Conservation (phyloP, 139 green algal genomes). For the Pseudopediastrum boryanum region DNA sequence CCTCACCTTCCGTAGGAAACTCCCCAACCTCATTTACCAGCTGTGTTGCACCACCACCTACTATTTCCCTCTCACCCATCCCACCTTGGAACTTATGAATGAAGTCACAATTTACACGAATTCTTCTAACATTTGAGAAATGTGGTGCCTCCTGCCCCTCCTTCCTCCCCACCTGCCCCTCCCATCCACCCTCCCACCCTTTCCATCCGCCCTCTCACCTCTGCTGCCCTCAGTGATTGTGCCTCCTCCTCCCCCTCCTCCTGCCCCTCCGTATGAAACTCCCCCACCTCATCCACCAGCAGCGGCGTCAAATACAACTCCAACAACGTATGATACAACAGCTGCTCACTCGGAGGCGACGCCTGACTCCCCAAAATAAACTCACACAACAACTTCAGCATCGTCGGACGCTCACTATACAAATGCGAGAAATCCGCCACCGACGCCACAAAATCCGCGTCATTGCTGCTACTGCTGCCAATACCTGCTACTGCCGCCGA, state of each 20-base stretch:
- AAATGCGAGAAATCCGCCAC: constrained; percentile 88
- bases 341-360: constrained; percentile 47
- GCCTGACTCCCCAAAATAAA: constrained; percentile 65
- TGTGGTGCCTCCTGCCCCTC: not conserved
- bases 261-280: not conserved
- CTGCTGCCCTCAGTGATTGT: constrained; percentile 7
- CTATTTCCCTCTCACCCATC: no score
- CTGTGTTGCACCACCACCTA: no score
- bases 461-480: not conserved
- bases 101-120: no score
- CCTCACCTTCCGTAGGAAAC: no score
- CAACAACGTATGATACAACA: constrained; percentile 87
- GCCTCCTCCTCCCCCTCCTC: constrained; percentile 14
- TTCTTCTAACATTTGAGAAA: no score
- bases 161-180: not conserved
- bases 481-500: not conserved
- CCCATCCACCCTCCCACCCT: not conserved
- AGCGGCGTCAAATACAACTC: constrained; percentile 82
- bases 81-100: no score
- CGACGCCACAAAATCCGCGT: constrained; percentile 55
- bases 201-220: not conserved
- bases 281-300: constrained; percentile 17
- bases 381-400: constrained; percentile 81
- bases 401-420: constrained; percentile 74
- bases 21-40: no score